Percentiles rank a stretch among this genome's conserved stretches.
phyloP scores from a whole-genome alignment of 495 filamentous ascomycete genomes.

The Aspergillus sclerotiicarbonarius region DNA sequence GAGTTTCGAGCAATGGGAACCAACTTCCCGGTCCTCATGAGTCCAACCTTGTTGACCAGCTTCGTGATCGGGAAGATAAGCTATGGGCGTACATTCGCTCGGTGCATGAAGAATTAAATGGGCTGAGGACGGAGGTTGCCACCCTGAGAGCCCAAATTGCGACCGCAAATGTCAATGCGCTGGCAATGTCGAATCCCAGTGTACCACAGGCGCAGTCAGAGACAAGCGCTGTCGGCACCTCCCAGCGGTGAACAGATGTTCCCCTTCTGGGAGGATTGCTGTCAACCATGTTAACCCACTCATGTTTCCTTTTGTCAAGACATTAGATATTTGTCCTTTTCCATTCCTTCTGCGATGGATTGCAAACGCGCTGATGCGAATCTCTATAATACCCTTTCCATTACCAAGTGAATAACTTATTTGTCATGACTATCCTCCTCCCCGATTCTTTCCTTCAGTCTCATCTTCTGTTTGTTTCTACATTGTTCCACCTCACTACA shows the following conservation, averaged over 20 bases:
- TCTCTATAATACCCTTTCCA: slow-evolving; percentile 4
- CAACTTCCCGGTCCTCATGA: slow-evolving; percentile 24
- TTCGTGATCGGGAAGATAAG: slow-evolving; percentile 34
- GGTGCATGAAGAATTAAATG: slow-evolving; percentile 41
- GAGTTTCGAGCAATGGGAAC: slow-evolving; percentile 21
- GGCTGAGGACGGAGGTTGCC: slow-evolving; percentile 41
- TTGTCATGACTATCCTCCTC: slow-evolving; percentile 9
- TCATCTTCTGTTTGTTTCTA: neutral
- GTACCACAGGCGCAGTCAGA: slow-evolving; percentile 26
- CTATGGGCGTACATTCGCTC: slow-evolving; percentile 48
- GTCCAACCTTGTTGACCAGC: slow-evolving; percentile 30
- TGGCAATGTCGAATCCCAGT: slow-evolving; percentile 20
- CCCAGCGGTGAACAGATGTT: slow-evolving; percentile 14
- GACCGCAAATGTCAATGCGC: slow-evolving; percentile 29
- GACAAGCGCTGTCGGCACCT: slow-evolving; percentile 20
- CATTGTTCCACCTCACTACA: slow-evolving; percentile 3
- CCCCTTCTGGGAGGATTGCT: neutral
- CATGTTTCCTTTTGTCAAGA: neutral
- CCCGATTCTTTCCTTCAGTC: neutral
- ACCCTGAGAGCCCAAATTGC: slow-evolving; percentile 39
- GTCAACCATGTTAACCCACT: neutral
- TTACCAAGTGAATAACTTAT: neutral
- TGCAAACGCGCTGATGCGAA: neutral
- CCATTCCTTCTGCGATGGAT: neutral
- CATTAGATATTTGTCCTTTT: neutral